These are phyloP conservation scores for Dacryopinax spathularia DNA, from an alignment of 768 basidiomycete genomes.

Conservation along the genomic window DNA sequence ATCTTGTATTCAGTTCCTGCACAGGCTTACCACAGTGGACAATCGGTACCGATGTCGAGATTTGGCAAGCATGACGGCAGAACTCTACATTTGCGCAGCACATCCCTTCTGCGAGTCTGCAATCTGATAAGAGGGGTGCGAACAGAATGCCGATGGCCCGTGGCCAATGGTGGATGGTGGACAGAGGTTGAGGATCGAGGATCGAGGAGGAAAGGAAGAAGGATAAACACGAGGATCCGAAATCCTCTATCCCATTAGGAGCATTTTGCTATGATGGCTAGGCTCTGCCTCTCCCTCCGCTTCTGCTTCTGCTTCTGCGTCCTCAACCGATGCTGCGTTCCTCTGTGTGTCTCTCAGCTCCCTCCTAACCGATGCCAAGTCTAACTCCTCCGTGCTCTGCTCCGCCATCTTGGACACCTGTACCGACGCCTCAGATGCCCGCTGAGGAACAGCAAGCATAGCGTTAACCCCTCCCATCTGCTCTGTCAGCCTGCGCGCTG, in stretches of 20 bases:
- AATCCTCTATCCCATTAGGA: constrained; percentile 1
- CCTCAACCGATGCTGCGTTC: not conserved
- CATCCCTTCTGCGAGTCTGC: too few species aligned
- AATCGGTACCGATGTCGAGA: too few species aligned
- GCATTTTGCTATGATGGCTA: constrained; percentile 4
- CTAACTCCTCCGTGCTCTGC: not conserved
- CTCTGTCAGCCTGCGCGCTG: not conserved
- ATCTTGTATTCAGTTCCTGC: too few species aligned
- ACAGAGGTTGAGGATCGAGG: too few species aligned
- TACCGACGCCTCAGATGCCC: not conserved
- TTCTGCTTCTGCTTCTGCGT: not conserved
- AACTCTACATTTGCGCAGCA: too few species aligned
- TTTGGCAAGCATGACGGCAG: too few species aligned
- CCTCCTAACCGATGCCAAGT: not conserved
- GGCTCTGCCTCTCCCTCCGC: not conserved
- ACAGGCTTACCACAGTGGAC: too few species aligned
- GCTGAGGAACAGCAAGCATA: not conserved
- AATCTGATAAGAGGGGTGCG: too few species aligned
- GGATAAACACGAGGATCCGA: not conserved
- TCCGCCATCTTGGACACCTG: not conserved
- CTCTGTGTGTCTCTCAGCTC: not conserved
- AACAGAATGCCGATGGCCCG: too few species aligned
- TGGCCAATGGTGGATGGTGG: too few species aligned
- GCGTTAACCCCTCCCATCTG: not conserved
- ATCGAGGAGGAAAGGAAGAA: too few species aligned